Conservation (phyloP, 202 grass and related monocot genomes). For the Thinopyrum obtusiflorum region DNA sequence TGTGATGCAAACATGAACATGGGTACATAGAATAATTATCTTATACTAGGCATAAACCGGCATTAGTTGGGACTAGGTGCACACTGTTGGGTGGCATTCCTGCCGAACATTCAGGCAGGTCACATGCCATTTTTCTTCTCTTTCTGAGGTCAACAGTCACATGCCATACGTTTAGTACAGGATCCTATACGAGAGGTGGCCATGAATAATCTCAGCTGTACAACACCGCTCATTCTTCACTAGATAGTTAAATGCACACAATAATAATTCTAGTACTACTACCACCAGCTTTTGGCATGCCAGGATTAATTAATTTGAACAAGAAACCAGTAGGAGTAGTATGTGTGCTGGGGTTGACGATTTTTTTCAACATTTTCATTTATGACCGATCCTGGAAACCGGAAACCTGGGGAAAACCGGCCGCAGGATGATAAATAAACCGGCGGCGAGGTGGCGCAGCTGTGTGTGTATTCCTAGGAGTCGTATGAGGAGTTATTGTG, state of each 20-base stretch:
- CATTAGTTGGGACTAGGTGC: too few relatives aligned
- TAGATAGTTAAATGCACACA: too few relatives aligned
- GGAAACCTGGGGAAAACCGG: background rate
- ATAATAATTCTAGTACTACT: too few relatives aligned
- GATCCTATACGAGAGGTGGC: background rate
- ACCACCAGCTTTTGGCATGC: too few relatives aligned
- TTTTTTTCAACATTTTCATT: background rate
- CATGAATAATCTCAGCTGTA: background rate
- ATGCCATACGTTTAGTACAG: background rate
- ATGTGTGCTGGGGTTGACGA: too few relatives aligned
- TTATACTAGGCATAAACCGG: too few relatives aligned
- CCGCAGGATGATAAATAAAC: background rate
- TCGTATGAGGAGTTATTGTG: conserved; percentile 29
- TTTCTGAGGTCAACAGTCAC: background rate
- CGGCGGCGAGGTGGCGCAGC: background rate
- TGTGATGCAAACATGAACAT: too few relatives aligned
- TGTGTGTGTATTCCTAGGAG: background rate
- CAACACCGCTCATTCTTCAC: too few relatives aligned
- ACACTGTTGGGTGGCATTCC: background rate
- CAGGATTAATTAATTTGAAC: too few relatives aligned
- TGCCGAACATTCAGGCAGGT: background rate
- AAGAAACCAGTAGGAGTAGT: too few relatives aligned
- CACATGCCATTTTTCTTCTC: too few relatives aligned
- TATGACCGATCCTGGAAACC: background rate
- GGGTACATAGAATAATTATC: too few relatives aligned